A percentile compares a stretch with the other conserved stretches of the same genome.
Conservation (phyloP, 306 rosid genomes). For the Vigna unguiculata region DNA sequence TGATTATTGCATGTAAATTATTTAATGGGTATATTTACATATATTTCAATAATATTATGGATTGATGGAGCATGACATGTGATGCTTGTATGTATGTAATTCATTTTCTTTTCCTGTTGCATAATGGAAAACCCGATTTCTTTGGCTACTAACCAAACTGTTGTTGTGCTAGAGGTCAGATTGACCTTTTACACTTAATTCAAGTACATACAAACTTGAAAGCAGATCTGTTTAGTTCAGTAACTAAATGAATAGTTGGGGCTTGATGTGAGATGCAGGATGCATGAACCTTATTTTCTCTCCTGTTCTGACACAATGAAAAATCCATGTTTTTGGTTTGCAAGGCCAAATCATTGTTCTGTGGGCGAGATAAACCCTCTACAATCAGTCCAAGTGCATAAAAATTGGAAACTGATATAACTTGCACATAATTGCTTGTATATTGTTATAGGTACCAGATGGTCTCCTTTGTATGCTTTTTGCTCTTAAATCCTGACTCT, state of each 20-base stretch:
- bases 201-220: neutral
- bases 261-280: slow-evolving; percentile 14
- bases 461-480: neutral
- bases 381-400: neutral
- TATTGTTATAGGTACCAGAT: neutral
- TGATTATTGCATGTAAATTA: slow-evolving; percentile 11
- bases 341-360: slow-evolving; percentile 20
- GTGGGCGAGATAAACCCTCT: neutral
- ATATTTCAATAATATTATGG: slow-evolving; percentile 7
- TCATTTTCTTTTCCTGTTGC: neutral
- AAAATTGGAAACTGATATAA: slow-evolving; percentile 10
- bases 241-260: slow-evolving; percentile 9
- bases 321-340: slow-evolving; percentile 10
- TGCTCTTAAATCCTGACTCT: slow-evolving; percentile 7
- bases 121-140: slow-evolving; percentile 7
- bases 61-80: neutral
- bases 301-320: neutral
- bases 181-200: neutral
- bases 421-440: slow-evolving; percentile 7
- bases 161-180: too few species aligned
- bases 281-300: neutral
- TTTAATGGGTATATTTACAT: slow-evolving; percentile 20
- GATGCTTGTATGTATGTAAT: neutral
- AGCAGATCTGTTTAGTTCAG: neutral
- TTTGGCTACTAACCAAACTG: neutral